phyloP scores from a whole-genome alignment of 768 basidiomycete species.

The Serendipita indica region DNA sequence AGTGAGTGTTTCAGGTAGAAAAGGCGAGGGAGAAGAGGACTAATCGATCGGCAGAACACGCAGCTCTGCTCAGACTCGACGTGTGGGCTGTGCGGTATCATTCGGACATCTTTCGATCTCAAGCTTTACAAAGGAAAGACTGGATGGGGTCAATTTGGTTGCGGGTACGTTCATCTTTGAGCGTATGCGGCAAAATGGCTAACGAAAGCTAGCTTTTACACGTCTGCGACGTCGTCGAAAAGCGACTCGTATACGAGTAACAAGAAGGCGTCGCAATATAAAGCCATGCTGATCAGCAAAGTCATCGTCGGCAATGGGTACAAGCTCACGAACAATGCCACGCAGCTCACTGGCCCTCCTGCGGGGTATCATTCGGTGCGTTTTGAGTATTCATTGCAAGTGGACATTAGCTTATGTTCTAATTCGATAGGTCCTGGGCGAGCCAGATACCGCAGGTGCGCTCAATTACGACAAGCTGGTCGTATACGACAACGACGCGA shows the following conservation, averaged over 20 bases:
- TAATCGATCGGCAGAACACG: constrained; percentile 21
- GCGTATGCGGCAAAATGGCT: background rate
- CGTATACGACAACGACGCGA: constrained; percentile 57
- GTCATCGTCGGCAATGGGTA: constrained; percentile 56
- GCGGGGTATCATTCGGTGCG: constrained; percentile 45
- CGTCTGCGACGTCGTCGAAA: constrained; percentile 68
- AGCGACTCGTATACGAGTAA: constrained; percentile 23
- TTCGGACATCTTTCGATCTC: constrained; percentile 49
- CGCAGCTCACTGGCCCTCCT: constrained; percentile 35
- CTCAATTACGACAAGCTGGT: constrained; percentile 60
- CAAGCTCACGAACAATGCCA: constrained; percentile 35
- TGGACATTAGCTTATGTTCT: background rate
- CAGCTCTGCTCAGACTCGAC: constrained; percentile 37
- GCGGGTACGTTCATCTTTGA: background rate
- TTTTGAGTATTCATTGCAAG: background rate
- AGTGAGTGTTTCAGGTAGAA: background rate
- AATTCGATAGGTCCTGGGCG: background rate
- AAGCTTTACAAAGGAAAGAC: constrained; percentile 34
- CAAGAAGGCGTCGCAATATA: constrained; percentile 37
- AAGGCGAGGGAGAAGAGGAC: background rate
- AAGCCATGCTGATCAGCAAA: constrained; percentile 59
- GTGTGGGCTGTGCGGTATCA: constrained; percentile 50
- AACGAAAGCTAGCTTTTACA: constrained; percentile 26
- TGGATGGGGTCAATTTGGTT: constrained; percentile 47
- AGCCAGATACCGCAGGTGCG: constrained; percentile 24